A percentile compares a stretch with the other conserved stretches of the same genome.
These are phyloP conservation scores for Paracoccidioides lutzii DNA, from an alignment of 2,329 filamentous ascomycete species.

Conservation along the genomic window DNA sequence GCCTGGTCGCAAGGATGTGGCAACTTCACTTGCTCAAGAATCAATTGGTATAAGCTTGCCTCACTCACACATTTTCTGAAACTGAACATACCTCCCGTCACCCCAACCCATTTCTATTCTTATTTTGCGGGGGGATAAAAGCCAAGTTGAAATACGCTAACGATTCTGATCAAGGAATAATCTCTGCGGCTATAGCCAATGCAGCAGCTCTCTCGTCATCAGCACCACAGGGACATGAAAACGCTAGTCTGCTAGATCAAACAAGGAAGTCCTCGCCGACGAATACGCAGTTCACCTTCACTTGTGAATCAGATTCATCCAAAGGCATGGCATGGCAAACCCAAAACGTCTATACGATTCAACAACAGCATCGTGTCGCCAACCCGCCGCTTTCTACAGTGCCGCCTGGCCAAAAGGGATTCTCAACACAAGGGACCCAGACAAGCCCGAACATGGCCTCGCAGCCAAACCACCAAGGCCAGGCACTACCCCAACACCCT, in stretches of 20 bases:
- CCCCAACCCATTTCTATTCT: not conserved
- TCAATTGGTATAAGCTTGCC: constrained; percentile 11
- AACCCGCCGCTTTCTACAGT: constrained; percentile 22
- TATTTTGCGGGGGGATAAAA: constrained; percentile 2
- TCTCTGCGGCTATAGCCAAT: constrained; percentile 82
- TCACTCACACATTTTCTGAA: not conserved
- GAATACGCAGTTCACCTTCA: constrained; percentile 91
- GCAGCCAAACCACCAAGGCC: constrained; percentile 26
- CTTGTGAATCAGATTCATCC: constrained; percentile 78
- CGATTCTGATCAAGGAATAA: constrained; percentile 59
- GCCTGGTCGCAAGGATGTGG: constrained; percentile 31
- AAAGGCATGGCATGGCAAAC: constrained; percentile 66
- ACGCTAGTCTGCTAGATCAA: constrained; percentile 64
- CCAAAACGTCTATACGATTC: constrained; percentile 33
- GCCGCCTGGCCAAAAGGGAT: constrained; percentile 25
- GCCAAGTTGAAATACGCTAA: constrained; percentile 23
- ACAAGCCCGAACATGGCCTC: constrained; percentile 39
- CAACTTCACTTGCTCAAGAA: constrained; percentile 31
- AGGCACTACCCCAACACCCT: constrained; percentile 18
- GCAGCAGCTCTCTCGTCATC: constrained; percentile 56
- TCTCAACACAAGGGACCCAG: constrained; percentile 43
- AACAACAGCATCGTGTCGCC: constrained; percentile 23
- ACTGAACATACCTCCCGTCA: no score
- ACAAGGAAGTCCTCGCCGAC: constrained; percentile 50
- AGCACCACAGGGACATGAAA: constrained; percentile 55